Percentiles rank a stretch among this genome's conserved stretches.
These are phyloP conservation scores for Rhododendron kiyosumense DNA, from an alignment of 148 eudicot species.

Conservation along the genomic window DNA sequence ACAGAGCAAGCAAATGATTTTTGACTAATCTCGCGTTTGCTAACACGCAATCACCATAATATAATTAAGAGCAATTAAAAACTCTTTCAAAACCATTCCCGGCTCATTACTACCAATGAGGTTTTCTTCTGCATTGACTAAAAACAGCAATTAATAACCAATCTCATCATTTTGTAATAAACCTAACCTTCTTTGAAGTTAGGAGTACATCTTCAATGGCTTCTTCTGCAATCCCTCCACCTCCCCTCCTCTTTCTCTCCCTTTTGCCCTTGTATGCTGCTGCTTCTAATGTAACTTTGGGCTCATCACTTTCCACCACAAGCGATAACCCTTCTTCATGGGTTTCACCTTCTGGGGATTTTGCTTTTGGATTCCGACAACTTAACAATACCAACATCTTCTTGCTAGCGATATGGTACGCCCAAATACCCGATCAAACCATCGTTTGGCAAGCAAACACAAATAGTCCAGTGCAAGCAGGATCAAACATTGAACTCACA, in stretches of 20 bases:
- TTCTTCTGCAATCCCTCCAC: background rate
- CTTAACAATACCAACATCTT: background rate
- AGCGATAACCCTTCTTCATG: background rate
- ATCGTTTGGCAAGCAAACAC: constrained; percentile 1
- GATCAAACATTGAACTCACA: background rate
- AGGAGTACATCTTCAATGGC: background rate
- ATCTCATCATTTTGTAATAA: too few relatives aligned
- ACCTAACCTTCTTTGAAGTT: too few relatives aligned
- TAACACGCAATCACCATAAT: background rate
- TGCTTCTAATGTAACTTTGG: background rate
- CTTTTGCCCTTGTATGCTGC: background rate
- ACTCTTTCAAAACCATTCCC: background rate
- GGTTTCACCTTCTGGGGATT: background rate
- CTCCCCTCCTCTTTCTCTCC: background rate
- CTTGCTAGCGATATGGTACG: constrained; percentile 7
- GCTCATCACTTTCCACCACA: background rate
- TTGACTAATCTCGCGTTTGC: background rate
- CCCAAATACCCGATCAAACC: background rate
- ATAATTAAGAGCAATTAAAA: too few relatives aligned
- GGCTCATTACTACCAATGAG: background rate
- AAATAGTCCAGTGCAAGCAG: background rate
- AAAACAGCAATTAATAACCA: too few relatives aligned
- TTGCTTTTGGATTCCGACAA: constrained; percentile 1
- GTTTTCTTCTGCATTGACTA: too few relatives aligned
- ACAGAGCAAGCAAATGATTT: background rate